A percentile compares a stretch with the other conserved stretches of the same genome.
phyloP scores from a whole-genome alignment of 2,329 filamentous ascomycete species.

The Cladophialophora yegresii region DNA sequence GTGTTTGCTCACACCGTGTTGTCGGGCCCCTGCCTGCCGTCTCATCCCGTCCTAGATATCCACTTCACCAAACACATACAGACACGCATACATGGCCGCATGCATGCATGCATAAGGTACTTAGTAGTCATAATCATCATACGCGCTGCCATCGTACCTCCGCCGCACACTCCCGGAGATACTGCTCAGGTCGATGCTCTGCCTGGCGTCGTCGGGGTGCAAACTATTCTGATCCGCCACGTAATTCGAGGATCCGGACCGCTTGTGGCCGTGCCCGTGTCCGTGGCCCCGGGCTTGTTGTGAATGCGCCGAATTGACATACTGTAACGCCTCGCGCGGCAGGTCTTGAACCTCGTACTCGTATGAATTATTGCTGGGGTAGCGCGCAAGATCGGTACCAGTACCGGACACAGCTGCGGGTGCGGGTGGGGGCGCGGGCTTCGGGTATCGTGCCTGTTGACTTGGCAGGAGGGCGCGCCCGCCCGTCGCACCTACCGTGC shows the following conservation, averaged over 20 bases:
- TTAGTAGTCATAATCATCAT: constrained; percentile 33
- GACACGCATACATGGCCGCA: not conserved
- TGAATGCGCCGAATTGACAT: constrained; percentile 3
- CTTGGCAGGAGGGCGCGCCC: constrained; percentile 41
- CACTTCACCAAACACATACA: not conserved
- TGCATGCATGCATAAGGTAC: not conserved
- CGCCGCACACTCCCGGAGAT: constrained; percentile 37
- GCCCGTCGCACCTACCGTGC: constrained; percentile 10
- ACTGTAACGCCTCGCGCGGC: constrained; percentile 24
- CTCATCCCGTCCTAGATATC: not conserved
- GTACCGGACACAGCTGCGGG: not conserved
- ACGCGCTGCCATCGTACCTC: constrained; percentile 40
- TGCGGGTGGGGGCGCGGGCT: not conserved
- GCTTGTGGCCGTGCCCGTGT: not conserved
- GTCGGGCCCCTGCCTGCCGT: not conserved
- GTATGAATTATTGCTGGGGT: constrained; percentile 20
- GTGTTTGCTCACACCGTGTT: too few species aligned
- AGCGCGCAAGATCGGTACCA: constrained; percentile 3
- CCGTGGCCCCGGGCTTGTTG: not conserved
- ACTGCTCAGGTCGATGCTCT: constrained; percentile 35
- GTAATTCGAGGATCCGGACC: constrained; percentile 18
- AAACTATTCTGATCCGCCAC: constrained; percentile 26
- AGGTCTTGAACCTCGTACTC: constrained; percentile 21
- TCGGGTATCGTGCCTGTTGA: constrained; percentile 38
- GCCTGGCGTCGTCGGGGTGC: constrained; percentile 33